Conservation (phyloP, 352 stramenopile species). For the Globisporangium abappressorium region DNA sequence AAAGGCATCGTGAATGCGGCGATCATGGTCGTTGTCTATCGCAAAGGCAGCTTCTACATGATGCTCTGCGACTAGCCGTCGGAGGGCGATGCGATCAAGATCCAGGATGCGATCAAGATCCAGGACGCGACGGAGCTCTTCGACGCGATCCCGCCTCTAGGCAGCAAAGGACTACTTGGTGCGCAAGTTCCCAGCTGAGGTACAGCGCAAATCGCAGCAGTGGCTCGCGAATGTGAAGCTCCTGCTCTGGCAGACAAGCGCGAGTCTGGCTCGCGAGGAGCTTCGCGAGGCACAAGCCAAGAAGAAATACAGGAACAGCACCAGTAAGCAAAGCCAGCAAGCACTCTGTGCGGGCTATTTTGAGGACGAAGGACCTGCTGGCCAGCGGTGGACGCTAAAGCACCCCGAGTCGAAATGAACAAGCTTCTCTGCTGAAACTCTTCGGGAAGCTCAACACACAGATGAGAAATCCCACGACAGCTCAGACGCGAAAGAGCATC, state of each 20-base stretch:
- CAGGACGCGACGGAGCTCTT: constrained; percentile 35
- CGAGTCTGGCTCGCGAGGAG: constrained; percentile 50
- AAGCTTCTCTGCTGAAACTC: neutral
- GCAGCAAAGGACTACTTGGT: constrained; percentile 57
- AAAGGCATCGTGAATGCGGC: constrained; percentile 56
- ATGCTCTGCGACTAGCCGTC: constrained; percentile 27
- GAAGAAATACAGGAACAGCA: constrained; percentile 20
- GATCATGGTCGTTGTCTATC: constrained; percentile 53
- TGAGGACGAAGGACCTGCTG: constrained; percentile 10
- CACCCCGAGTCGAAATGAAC: neutral
- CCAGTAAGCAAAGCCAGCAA: neutral
- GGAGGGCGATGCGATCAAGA: constrained; percentile 20
- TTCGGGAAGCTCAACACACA: neutral
- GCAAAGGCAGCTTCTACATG: constrained; percentile 48
- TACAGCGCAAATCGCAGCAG: constrained; percentile 13
- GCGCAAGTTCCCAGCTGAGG: constrained; percentile 26
- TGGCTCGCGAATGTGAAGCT: constrained; percentile 55
- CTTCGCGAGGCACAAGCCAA: constrained; percentile 31
- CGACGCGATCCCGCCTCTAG: constrained; percentile 33
- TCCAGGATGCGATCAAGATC: constrained; percentile 27
- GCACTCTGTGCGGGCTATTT: constrained; percentile 39
- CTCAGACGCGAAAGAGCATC: neutral
- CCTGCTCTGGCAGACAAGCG: constrained; percentile 56
- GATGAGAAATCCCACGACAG: neutral
- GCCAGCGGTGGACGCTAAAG: neutral